phyloP scores from a whole-genome alignment of 257 asterid genomes.

The Rehmannia glutinosa region DNA sequence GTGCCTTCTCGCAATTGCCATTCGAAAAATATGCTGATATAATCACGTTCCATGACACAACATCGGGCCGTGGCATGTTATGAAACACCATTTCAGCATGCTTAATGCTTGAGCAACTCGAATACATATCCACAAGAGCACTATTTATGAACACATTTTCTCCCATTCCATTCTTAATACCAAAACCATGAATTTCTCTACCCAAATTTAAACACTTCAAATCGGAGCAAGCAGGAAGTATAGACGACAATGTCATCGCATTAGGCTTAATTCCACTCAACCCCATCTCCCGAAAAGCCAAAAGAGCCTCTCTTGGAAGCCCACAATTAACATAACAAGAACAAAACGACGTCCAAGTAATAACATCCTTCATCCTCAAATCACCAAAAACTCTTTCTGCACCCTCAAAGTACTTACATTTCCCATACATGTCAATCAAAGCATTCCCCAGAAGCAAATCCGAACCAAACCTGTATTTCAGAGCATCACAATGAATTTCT shows the following conservation, averaged over 20 bases:
- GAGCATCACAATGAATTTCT: slow-evolving; percentile 51
- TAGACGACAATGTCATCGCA: slow-evolving; percentile 51
- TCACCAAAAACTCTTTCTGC: slow-evolving; percentile 46
- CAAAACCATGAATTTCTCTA: slow-evolving; percentile 53
- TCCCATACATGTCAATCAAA: slow-evolving; percentile 63
- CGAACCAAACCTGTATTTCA: slow-evolving; percentile 28
- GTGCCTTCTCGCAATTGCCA: slow-evolving; percentile 51
- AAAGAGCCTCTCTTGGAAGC: slow-evolving; percentile 39
- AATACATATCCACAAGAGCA: slow-evolving; percentile 69
- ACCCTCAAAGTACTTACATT: slow-evolving; percentile 53
- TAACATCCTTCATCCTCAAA: slow-evolving; percentile 49
- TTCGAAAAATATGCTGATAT: slow-evolving; percentile 59
- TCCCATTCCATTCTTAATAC: slow-evolving; percentile 48
- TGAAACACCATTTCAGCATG: slow-evolving; percentile 49
- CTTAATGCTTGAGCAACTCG: slow-evolving; percentile 54
- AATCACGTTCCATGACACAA: slow-evolving; percentile 60
- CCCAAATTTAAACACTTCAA: slow-evolving; percentile 51
- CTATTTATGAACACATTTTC: slow-evolving; percentile 55
- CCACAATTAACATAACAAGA: slow-evolving; percentile 60
- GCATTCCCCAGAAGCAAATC: slow-evolving; percentile 66
- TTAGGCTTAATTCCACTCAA: slow-evolving; percentile 44
- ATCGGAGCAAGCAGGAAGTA: slow-evolving; percentile 68
- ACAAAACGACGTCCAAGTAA: slow-evolving; percentile 73
- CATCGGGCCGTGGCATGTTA: slow-evolving; percentile 34
- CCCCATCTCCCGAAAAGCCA: slow-evolving; percentile 47